Evolutionary conservation across 2,329 filamentous ascomycete species (phyloP), one percentile per base, ranked within the genome.

Genomic region (Aaosphaeria pasadenensis): DNA sequence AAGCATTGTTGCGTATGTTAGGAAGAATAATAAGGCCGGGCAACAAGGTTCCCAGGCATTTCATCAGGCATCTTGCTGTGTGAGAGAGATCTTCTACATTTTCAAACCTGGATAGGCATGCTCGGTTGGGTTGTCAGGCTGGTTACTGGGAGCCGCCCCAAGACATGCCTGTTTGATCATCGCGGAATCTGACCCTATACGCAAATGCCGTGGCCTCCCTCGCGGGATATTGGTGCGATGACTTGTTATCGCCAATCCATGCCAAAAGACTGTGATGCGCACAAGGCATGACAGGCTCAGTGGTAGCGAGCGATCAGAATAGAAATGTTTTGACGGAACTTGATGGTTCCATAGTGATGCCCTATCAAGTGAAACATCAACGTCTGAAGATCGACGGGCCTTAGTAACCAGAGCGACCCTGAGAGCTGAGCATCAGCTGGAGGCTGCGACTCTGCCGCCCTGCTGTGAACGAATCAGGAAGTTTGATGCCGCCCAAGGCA

Each of bases 261-360:
- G 47, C 43, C 49, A 53, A 39, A 32, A 56, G 45, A 39, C 49
- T 51, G 57, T 55, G 50, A 50, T 29, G 42, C 17, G 17, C 17
- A 24, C 17, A 24, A 24, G 17, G 17, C 17, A 24, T 24, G 17
- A 24, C 17, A 24, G 17, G 17, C 17, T 2, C 2, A 24, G 17
- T 24, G 17, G 17, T 24, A 24, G 17, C 17, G 17, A 43, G 46
- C 51, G 44, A 47, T 40, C 39, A 50, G 52, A 48, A 57, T 51
- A 49, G 49, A 46, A 54, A 24, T 24, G 51, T 55, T 54, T 54
- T 56, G 44, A 4, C 51, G 52, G 54, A 53, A 59, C 40, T 41
- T 44, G 51, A 47, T 54, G 49, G 46, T 49, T 53, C 52, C 51
- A 55, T 53, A 55, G 48, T 49, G 54, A 52, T 44, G 17, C 44